Base-by-base conservation (phyloP, 2,329 filamentous ascomycete genomes). In the Fusarium sp. region DNA sequence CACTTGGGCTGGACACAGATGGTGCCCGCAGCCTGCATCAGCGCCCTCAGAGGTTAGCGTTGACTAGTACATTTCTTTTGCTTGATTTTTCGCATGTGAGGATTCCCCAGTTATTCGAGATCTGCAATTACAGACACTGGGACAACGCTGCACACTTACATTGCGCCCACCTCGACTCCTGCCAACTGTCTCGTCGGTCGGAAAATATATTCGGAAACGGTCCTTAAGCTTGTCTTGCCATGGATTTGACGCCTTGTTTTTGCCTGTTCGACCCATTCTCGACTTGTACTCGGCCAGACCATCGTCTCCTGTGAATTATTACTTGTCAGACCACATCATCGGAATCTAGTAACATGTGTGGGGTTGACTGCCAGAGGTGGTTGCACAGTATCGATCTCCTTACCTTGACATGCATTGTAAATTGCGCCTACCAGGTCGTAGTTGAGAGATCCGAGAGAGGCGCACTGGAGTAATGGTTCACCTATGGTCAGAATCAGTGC, bases 371-470 rank as follows among this genome's bases (percentile, higher is more conserved):
- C 11, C 29, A 38, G 49, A 58, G 51, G 68, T 38, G 61, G 54
- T 62, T 58, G 29, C 49, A 71, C 68, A 55, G 49, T 62, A 71
- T 71, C 62, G 13, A 52, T 52, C 53, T 59, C 27, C 68, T 59
- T 78, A 87, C 86, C 87, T 81, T 86, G 83, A 73, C 86, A 85
- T 43, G 87, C 85, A 65, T 83, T 81, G 74, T 88, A 88, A 20
- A 90, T 79, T 12, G 83, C 82, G 56, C 79, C 79, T 29, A 98
- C 79, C 63, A 97, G 89, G 9, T 88, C 85, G 44, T 87, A 84
- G 56, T 90, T 94, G 44, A 98, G 77, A 11, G 89, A 89, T 20
- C 95, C 96, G 8, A 98, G 81, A 1, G 95, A 98, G 1, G 95
- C 93, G 25, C 92, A 88, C 90, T 92, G 69, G 44, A 67, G 38